Evolutionary conservation across 257 asterid species (phyloP).

Genomic region (Oldenlandia corymbosa): DNA sequence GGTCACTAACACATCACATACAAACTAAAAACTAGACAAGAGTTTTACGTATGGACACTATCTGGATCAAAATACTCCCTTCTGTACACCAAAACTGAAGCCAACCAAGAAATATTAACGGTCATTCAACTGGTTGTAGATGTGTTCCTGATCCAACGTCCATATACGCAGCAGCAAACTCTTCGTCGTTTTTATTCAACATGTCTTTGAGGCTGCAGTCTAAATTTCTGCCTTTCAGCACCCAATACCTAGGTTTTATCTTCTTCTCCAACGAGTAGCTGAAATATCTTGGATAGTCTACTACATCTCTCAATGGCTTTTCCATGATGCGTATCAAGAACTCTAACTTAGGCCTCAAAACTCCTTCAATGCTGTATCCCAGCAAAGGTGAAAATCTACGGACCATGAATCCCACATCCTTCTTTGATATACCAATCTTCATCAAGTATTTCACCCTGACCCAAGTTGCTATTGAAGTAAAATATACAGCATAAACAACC

Average conservation of each 20-base stretch:
- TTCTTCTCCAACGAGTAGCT: constrained; percentile 93
- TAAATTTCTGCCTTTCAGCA: constrained; percentile 51
- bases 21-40: too few relatives aligned
- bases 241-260: constrained; percentile 83
- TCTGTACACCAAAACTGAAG: background rate
- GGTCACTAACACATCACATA: too few relatives aligned
- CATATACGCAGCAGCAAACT: constrained; percentile 62
- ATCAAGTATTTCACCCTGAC: constrained; percentile 61
- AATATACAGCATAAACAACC: background rate
- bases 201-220: constrained; percentile 64
- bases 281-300: constrained; percentile 86
- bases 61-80: too few relatives aligned
- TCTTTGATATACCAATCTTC: constrained; percentile 57
- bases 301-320: constrained; percentile 59
- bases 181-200: constrained; percentile 85
- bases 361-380: constrained; percentile 77
- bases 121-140: background rate
- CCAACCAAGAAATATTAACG: background rate
- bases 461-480: background rate
- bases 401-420: constrained; percentile 69
- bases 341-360: constrained; percentile 72
- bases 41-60: too few relatives aligned
- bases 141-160: constrained; percentile 28
- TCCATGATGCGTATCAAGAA: constrained; percentile 62
- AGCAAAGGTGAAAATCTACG: constrained; percentile 76